Conservation (phyloP, 805 yeast species). For the Kuraishia borneana region DNA sequence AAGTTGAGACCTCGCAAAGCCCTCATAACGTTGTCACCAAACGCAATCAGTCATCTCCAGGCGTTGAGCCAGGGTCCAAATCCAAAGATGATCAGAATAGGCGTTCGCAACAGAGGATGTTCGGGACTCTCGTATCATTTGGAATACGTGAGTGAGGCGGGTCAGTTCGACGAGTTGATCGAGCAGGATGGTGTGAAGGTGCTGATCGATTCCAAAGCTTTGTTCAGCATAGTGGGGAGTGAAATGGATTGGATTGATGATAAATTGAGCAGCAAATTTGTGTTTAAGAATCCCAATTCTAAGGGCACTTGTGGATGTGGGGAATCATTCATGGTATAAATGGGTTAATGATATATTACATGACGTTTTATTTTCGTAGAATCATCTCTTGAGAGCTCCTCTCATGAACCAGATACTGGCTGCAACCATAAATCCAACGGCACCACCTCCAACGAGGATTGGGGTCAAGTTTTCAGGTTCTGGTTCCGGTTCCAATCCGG, state of each 20-base stretch:
- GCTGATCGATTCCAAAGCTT: conserved; percentile 88
- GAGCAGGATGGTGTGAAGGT: conserved; percentile 92
- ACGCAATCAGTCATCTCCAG: conserved; percentile 63
- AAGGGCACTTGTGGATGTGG: conserved; percentile 99
- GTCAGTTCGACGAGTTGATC: conserved; percentile 90
- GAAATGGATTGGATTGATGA: conserved; percentile 99
- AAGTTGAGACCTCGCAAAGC: conserved; percentile 82
- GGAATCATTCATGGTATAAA: conserved; percentile 90
- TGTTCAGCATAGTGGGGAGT: conserved; percentile 90
- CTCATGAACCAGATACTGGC: conserved; percentile 58
- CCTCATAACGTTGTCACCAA: conserved; percentile 66
- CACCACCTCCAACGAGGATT: conserved; percentile 54
- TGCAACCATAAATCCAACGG: conserved; percentile 53
- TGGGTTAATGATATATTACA: not conserved
- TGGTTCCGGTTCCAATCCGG: conserved; percentile 61
- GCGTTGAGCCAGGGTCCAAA: conserved; percentile 66
- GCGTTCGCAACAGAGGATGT: conserved; percentile 95
- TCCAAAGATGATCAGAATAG: conserved; percentile 83
- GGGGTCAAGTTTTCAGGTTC: conserved; percentile 39
- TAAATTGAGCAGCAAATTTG: conserved; percentile 77
- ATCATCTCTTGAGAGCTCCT: conserved; percentile 19
- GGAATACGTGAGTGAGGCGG: conserved; percentile 83
- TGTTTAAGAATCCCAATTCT: conserved; percentile 90
- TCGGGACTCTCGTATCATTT: conserved; percentile 89
- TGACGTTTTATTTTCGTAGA: not conserved